Base-by-base conservation (phyloP, 805 yeast species). In the Metschnikowia continentalis region DNA sequence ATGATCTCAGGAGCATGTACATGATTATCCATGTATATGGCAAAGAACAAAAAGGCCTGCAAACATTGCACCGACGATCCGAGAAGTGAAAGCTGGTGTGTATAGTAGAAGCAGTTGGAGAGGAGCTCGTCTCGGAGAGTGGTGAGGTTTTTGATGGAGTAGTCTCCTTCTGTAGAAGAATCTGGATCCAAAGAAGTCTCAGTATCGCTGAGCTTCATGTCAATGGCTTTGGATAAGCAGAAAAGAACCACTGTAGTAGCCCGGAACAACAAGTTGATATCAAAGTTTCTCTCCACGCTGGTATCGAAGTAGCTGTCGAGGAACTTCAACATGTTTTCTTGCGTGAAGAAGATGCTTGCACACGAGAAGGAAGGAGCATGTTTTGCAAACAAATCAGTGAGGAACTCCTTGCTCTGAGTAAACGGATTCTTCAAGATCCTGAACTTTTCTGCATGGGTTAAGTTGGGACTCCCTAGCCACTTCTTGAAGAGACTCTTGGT, bases 381-480 rank as follows among this genome's bases (percentile, higher is more conserved):
- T 10, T 46, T 44, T 6, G 35, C 32, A 17, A 51, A 38, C 22
- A 55, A 37, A 2, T 39, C 47, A 5, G 33, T 14, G 22, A 55
- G 42, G 5, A 46, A 35, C 15, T 54, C 54, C 19, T 46, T 50
- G 37, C 64, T 57, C 7, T 54, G 52, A 1, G 61, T 58, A 15
- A 70, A 57, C 0, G 74, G 72, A 11, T 52, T 41, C 33, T 58
- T 63, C 30, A 66, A 54, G 30, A 61, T 47, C 36, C 56, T 56
- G n/a, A 45, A 50, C 23, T 57, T 57, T 15, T 48, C 60, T 14
- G 58, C 51, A 5, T 55, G 53, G 40, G 62, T 64, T 11, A 64
- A 49, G 11, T 59, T 52, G 0, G 66, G 64, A 7, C 72, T 72
- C 39, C 68, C 73, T 10, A 63, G 59, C 69, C 73, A 71, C 47